Base-by-base conservation (phyloP, 2,329 filamentous ascomycete genomes). In the Phialophora macrospora region DNA sequence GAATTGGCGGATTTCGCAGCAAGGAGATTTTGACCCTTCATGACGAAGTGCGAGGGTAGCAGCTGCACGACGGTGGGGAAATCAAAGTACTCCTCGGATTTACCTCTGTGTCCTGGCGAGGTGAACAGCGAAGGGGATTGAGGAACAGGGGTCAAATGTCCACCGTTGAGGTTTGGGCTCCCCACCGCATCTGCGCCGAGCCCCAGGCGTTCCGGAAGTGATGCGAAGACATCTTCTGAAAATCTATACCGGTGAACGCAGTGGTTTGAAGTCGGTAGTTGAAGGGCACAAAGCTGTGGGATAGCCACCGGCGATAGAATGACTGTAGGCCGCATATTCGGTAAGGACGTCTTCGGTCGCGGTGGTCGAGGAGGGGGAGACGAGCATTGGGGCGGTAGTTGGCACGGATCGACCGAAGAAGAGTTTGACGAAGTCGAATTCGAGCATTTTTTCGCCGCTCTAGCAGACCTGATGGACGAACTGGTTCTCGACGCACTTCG, bases 281-380 rank as follows among this genome's bases (percentile, higher is more conserved):
- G 54, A 14, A 41, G 46, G 6, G 22, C 22, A 26, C 62, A 56
- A 55, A 20, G 34, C 11, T 56, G 24, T 26, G 66, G 46, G 28
- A 63, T 60, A 17, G 68, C 48, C 26, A 68, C 26, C 7, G 68
- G 70, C 14, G 65, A 68, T 8, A 68, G 64, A 34, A 71, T 67
- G n/a, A 68, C 65, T 17, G 58, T 68, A 7, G 68, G 70, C 8
- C 65, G 68, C 26, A 72, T 46, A 24, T 72, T 69, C 28, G 66
- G 66, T 5, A 72, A 55, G 4, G 67, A 70, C 2, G 57, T 68
- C 28, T 65, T 64, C n/a, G 71, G 71, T 38, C 71, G 65, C 9
- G 71, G 66, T 14, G 69, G 69, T n/a, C 71, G 65, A 22, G 55
- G 55, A 46, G 69, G 70, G 44, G 67, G 66, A 24, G 22, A 30